Evolutionary conservation across 768 basidiomycete genomes (phyloP).

Genomic region (Lentinus tigrinus): DNA sequence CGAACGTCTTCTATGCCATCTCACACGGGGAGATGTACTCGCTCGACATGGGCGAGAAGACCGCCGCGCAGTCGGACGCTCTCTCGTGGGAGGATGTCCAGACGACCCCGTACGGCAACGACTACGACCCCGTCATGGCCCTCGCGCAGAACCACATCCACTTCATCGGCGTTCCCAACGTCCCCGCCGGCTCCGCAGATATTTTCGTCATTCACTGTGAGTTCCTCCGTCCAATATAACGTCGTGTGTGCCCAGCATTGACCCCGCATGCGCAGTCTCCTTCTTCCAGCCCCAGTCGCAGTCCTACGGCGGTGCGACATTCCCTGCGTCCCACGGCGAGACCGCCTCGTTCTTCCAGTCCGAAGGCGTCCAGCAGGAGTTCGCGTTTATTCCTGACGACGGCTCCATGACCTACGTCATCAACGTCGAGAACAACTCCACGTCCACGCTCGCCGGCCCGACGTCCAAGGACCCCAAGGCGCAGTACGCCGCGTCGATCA

Average conservation of each 20-base stretch:
- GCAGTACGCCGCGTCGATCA: conserved; percentile 61
- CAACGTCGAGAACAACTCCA: conserved; percentile 72
- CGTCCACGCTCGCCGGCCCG: conserved; percentile 59
- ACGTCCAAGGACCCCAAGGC: conserved; percentile 56
- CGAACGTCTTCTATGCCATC: conserved; percentile 83
- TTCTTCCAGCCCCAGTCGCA: conserved; percentile 77
- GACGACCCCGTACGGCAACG: conserved; percentile 47
- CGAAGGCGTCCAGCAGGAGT: conserved; percentile 62
- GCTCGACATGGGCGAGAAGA: conserved; percentile 69
- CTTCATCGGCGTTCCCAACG: conserved; percentile 72
- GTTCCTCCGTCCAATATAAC: conserved; percentile 25
- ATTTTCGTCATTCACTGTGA: conserved; percentile 89
- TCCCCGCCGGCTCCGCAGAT: conserved; percentile 64
- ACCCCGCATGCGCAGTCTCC: too few species aligned
- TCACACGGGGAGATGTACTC: conserved; percentile 64
- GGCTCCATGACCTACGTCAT: conserved; percentile 70
- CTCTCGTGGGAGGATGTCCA: conserved; percentile 66
- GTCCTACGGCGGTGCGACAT: conserved; percentile 51
- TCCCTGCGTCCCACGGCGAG: conserved; percentile 71
- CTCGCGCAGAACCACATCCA: conserved; percentile 85
- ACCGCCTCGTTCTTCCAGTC: conserved; percentile 68
- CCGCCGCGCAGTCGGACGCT: conserved; percentile 53
- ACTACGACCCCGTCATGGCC: conserved; percentile 74
- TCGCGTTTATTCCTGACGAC: conserved; percentile 78
- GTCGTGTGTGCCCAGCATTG: neutral